These are phyloP conservation scores for Kalaharituber pfeilii DNA, from an alignment of 2,329 filamentous ascomycete genomes.

Conservation along the genomic window DNA sequence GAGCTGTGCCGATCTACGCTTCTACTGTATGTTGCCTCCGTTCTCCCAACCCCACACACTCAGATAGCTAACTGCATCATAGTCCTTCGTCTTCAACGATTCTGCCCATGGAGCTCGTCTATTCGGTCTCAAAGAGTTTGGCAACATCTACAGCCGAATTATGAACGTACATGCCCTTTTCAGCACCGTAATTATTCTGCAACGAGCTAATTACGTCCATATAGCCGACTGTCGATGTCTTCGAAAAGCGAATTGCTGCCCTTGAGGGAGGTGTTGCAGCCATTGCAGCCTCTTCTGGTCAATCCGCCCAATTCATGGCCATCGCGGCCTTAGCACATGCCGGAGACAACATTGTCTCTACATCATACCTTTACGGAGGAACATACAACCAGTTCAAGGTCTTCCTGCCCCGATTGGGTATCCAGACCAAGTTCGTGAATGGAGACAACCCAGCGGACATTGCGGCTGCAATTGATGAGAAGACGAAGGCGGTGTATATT, in stretches of 20 bases:
- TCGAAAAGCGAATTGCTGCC: slow-evolving; percentile 91
- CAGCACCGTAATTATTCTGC: not conserved
- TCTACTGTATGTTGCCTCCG: slow-evolving; percentile 41
- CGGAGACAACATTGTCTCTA: slow-evolving; percentile 86
- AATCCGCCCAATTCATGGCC: slow-evolving; percentile 82
- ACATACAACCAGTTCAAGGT: slow-evolving; percentile 98
- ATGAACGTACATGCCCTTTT: slow-evolving; percentile 53
- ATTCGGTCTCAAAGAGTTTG: slow-evolving; percentile 90
- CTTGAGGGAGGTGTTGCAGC: slow-evolving; percentile 83
- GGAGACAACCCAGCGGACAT: slow-evolving; percentile 68
- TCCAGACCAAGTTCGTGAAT: slow-evolving; percentile 70
- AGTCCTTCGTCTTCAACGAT: slow-evolving; percentile 90
- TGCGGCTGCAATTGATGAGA: slow-evolving; percentile 68
- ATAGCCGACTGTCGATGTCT: slow-evolving; percentile 80
- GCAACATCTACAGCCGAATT: slow-evolving; percentile 95
- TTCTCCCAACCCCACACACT: not conserved
- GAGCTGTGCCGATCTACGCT: slow-evolving; percentile 91
- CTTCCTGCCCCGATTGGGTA: slow-evolving; percentile 67
- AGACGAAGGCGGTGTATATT: slow-evolving; percentile 80
- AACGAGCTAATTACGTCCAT: slow-evolving; percentile 4
- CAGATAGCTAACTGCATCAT: slow-evolving; percentile 9
- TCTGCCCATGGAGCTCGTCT: slow-evolving; percentile 87
- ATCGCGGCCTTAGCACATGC: slow-evolving; percentile 67
- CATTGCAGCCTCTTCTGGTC: slow-evolving; percentile 68
- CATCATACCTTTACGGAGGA: slow-evolving; percentile 73